Conservation (phyloP, 768 basidiomycete genomes). For the Butyriboletus loyo region DNA sequence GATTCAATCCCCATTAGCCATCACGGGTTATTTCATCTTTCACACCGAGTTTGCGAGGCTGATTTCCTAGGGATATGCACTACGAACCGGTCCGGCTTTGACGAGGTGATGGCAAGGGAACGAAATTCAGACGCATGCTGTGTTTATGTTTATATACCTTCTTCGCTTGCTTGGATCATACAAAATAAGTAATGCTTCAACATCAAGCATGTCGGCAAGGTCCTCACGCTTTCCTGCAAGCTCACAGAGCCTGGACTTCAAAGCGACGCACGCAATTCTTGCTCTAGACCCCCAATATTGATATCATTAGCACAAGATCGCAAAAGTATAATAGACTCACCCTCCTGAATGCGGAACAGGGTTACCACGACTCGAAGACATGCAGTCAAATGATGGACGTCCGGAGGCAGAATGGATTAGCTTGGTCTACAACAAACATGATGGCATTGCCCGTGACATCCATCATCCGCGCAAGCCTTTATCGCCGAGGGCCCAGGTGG, state of each 20-base stretch:
- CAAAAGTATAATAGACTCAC: background rate
- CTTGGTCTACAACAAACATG: background rate
- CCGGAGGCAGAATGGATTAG: background rate
- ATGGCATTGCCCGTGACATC: background rate
- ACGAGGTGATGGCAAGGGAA: no score
- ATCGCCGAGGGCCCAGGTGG: background rate
- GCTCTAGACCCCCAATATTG: background rate
- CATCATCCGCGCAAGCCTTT: background rate
- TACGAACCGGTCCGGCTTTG: no score
- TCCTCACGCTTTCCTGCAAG: background rate
- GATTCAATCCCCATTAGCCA: no score
- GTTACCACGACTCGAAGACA: background rate
- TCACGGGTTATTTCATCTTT: no score
- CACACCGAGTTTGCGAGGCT: no score
- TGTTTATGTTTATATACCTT: no score
- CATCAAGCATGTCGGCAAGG: constrained; percentile 1
- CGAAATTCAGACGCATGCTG: no score
- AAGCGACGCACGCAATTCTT: background rate
- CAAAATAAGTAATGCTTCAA: constrained; percentile 1
- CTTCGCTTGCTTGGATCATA: no score
- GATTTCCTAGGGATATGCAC: no score
- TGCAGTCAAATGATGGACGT: background rate
- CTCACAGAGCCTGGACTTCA: constrained; percentile 6
- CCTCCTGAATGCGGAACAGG: constrained; percentile 1
- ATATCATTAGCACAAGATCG: background rate